Evolutionary conservation across 148 eudicot species (phyloP).

Genomic region (Dysphania ambrosioides): DNA sequence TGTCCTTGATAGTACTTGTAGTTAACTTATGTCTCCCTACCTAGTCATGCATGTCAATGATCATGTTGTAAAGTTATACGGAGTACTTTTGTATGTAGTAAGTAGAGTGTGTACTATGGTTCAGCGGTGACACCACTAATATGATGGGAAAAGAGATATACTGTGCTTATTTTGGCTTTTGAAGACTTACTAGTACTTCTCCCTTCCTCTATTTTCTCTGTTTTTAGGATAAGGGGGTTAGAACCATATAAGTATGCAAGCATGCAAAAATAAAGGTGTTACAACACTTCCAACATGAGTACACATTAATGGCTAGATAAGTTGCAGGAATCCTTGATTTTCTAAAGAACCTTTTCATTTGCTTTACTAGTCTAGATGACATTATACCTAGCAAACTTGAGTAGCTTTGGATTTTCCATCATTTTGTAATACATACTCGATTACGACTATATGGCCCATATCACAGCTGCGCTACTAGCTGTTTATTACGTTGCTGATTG

Average conservation of each 20-base stretch:
- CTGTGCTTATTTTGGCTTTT: background rate
- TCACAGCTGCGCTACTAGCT: background rate
- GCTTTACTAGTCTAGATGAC: background rate
- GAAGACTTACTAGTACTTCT: background rate
- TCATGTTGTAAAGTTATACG: conserved; percentile 22
- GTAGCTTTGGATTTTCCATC: background rate
- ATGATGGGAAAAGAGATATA: background rate
- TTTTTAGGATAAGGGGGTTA: no score
- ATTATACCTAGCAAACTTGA: background rate
- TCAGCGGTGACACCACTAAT: background rate
- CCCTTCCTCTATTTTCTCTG: no score
- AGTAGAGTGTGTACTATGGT: background rate
- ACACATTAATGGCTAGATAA: background rate
- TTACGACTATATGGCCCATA: background rate
- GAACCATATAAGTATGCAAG: no score
- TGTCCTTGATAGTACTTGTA: background rate
- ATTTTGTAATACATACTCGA: background rate
- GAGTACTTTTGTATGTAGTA: background rate
- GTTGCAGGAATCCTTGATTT: background rate
- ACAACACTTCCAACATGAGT: background rate
- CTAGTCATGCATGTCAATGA: conserved; percentile 14
- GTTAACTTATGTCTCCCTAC: no score
- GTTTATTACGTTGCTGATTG: background rate
- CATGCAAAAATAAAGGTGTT: no score
- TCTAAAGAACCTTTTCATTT: background rate